Evolutionary conservation across 306 rosid species (phyloP), one percentile per base, ranked within the genome.

Genomic region (Abrus precatorius): DNA sequence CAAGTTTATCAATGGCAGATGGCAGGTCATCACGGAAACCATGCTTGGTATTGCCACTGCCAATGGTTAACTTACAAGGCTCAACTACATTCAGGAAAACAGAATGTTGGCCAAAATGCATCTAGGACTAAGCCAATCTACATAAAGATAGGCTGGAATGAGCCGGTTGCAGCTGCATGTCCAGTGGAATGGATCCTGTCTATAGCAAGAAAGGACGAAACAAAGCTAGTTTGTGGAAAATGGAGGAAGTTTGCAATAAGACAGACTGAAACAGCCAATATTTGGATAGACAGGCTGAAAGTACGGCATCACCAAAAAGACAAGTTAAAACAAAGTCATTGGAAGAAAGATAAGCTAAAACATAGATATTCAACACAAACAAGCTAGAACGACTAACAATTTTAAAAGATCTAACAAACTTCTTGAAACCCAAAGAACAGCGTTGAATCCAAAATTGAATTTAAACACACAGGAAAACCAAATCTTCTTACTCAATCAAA

Each of bases 401-500:
- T 33, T 33, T 13, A 9, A n/a, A 32, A 52, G 29, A 71, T 7
- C 33, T 0, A 7, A n/a, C 8, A 13, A 64, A 47, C 70, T 56
- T 72, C 20, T 40, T 71, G 76, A n/a, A 50, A 71, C 34, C 76
- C 48, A 50, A 71, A 53, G 20, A 53, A 20, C n/a, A 20, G 33
- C 7, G n/a, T 38, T 57, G 27, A 30, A 74, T 36, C 33, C 68
- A 44, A 6, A 45, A 13, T 44, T 12, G 69, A 44, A 13, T 28
- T 33, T 10, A 6, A 33, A 36, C 5, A 33, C 41, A 3, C 4
- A 47, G 59, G 59, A 45, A 41, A 28, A 34, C 33, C 6, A 14
- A 56, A 77, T 77, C 6, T 47, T 40, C 29, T 30, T 20, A 20
- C 57, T n/a, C 52, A 78, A 56, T 5, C 50, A 29, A 47, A 69